Base-by-base conservation (phyloP, 805 yeast genomes). In the Candida glaebosa region DNA sequence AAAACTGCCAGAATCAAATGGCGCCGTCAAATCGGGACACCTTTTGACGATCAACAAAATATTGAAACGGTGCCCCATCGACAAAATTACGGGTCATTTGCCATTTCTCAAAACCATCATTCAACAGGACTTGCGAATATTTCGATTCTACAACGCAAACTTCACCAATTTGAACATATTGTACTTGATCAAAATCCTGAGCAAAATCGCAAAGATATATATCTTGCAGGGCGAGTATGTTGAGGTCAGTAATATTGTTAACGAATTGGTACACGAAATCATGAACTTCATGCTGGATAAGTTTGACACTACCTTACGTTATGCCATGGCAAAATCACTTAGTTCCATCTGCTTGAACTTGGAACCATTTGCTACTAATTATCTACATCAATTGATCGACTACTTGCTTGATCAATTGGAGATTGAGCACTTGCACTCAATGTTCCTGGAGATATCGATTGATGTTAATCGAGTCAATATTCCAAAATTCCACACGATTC, bases 321-420 rank as follows among this genome's bases (percentile, higher is more conserved):
- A 81, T 47, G 65, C 79, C 1, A 65, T 82, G 25, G 85, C 96
- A 1, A 84, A 83, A 54, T 79, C 82, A 18, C 57, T 84, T 19
- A 76, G 84, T 4, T 68, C 77, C 34, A 54, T 87, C 4, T 55
- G 65, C 8, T 39, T 57, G 4, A 49, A 67, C 3, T 47, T 76
- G 12, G 60, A 65, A 1, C 41, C 47, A 0, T 59, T 59, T 1
- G 67, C 71, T 1, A 44, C 47, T 9, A 69, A 69, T 18, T 66
- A 71, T 46, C 68, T 66, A n/a, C 51, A 54, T 5, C 84, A 80
- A 41, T 42, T 78, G 14, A 57, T 69, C 38, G 18, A 30, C 3
- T 61, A 54, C 38, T 42, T 75, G 40, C 12, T 73, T 1, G 40
- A 42, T 5, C 65, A 63, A 41, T 48, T 75, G 35, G 67, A 60